phyloP scores from a whole-genome alignment of 1,139 yeast genomes.

The Debaryomycetaceae sp. region DNA sequence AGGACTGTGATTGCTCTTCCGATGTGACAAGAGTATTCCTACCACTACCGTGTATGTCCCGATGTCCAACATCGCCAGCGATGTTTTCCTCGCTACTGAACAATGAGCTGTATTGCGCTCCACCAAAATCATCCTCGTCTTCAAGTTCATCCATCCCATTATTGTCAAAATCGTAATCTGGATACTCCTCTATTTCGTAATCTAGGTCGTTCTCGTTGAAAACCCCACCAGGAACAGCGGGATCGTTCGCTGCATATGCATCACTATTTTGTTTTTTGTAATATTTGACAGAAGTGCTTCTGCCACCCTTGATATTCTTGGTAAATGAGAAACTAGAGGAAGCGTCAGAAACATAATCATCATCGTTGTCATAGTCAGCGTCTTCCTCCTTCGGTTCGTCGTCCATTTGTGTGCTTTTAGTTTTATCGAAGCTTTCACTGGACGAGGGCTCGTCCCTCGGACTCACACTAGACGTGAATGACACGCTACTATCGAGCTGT shows the following conservation, averaged over 20 bases:
- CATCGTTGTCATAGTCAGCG: conserved; percentile 13
- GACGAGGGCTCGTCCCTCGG: neutral
- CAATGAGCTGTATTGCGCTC: conserved; percentile 23
- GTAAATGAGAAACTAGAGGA: conserved; percentile 60
- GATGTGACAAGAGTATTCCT: neutral
- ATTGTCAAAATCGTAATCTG: conserved; percentile 47
- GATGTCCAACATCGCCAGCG: neutral
- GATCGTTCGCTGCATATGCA: conserved; percentile 3
- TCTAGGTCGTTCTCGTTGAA: conserved; percentile 31
- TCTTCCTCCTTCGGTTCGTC: neutral
- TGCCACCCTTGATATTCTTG: conserved; percentile 49
- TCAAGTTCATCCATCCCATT: conserved; percentile 46
- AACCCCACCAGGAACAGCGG: conserved; percentile 12
- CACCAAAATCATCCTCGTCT: conserved; percentile 45
- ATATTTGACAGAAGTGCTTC: conserved; percentile 61
- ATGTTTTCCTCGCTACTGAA: conserved; percentile 16
- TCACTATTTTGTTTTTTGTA: conserved; percentile 36
- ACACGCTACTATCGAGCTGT: neutral
- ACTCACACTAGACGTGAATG: neutral
- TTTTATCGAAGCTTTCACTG: neutral
- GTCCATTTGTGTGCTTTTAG: neutral
- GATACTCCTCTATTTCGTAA: conserved; percentile 31
- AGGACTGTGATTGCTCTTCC: neutral
- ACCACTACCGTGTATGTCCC: neutral
- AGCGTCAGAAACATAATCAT: conserved; percentile 23